Percentiles rank a stretch among this genome's conserved stretches.
These are phyloP conservation scores for Magnolia changhungtana DNA, from an alignment of 164 flowering plant genomes.

Conservation along the genomic window DNA sequence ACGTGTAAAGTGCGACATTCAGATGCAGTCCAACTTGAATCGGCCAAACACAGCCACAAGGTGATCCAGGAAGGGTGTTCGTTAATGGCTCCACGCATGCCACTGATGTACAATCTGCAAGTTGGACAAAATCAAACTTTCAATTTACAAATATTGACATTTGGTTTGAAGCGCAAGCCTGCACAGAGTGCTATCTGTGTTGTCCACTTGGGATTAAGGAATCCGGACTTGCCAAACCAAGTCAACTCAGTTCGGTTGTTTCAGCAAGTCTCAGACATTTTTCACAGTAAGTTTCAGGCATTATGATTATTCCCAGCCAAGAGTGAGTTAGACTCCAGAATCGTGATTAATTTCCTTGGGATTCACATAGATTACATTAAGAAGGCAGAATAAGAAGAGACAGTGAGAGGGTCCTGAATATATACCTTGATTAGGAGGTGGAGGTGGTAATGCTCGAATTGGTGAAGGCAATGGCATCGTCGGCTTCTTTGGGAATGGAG, in stretches of 20 bases:
- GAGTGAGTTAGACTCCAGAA: not conserved
- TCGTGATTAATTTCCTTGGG: not conserved
- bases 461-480: conserved; percentile 33
- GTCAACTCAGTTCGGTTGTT: no score
- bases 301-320: no score
- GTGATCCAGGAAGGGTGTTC: conserved; percentile 75
- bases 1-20: conserved; percentile 61
- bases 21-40: conserved; percentile 73
- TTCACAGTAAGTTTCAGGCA: no score
- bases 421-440: conserved; percentile 74
- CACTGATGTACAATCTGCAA: conserved; percentile 59
- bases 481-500: conserved; percentile 30
- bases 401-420: not conserved
- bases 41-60: conserved; percentile 73
- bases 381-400: not conserved
- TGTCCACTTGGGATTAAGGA: no score
- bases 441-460: conserved; percentile 55
- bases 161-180: no score
- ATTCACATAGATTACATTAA: no score
- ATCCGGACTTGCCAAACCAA: no score
- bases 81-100: conserved; percentile 62
- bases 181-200: no score
- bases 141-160: not conserved
- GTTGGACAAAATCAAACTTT: not conserved
- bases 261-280: no score